A percentile compares a stretch with the other conserved stretches of the same genome.
phyloP scores from a whole-genome alignment of 768 basidiomycete species.

The Kwoniella sp. region DNA sequence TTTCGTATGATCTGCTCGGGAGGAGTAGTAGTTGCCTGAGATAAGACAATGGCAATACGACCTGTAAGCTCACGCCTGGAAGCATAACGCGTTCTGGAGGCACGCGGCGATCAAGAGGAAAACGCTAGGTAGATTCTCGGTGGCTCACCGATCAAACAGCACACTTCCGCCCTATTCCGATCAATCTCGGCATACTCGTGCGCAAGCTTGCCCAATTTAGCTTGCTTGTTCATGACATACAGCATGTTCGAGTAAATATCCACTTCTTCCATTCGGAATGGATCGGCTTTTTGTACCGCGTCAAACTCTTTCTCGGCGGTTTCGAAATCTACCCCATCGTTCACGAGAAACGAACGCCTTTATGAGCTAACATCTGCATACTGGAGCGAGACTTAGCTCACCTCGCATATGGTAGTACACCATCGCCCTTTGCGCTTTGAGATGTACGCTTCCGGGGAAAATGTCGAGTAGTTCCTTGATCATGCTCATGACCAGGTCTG shows the following conservation, averaged over 20 bases:
- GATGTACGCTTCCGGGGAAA: constrained; percentile 80
- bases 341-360: neutral
- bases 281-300: constrained; percentile 74
- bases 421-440: constrained; percentile 82
- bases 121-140: neutral
- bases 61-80: no score
- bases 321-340: constrained; percentile 69
- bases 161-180: constrained; percentile 92
- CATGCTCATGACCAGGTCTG: constrained; percentile 77
- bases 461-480: constrained; percentile 78
- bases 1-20: constrained; percentile 90
- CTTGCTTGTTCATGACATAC: constrained; percentile 85
- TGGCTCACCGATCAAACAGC: constrained; percentile 84
- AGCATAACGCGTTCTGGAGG: no score
- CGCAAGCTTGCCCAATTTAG: constrained; percentile 86
- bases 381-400: constrained; percentile 55
- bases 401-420: constrained; percentile 89
- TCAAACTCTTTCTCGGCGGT: constrained; percentile 84
- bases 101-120: no score
- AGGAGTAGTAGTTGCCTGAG: constrained; percentile 94
- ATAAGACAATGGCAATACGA: neutral
- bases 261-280: constrained; percentile 87
- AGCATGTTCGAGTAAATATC: constrained; percentile 96
- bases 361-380: neutral
- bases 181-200: constrained; percentile 87